Base-by-base conservation (phyloP, 148 eudicot genomes). In the Limonium bicolor region DNA sequence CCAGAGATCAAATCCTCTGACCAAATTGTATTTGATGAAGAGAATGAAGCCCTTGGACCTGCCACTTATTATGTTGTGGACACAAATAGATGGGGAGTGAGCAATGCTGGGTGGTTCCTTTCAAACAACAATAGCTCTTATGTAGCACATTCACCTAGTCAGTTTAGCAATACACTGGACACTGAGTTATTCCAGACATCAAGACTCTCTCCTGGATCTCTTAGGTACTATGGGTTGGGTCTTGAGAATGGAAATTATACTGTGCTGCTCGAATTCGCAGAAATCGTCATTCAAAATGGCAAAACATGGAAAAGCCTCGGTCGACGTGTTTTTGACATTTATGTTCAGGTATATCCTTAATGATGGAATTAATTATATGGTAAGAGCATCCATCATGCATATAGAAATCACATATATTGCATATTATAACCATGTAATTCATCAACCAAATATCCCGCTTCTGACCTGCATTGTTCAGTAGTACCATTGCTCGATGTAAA, bases 251-350 rank as follows among this genome's bases (percentile, higher is more conserved):
- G 48, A 24, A 43, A 43, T 18, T 25, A 43, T 31, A 43, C 48
- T 0, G 10, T 43, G 11, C 2, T 8, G 2, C 47, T 42, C 6
- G 29, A 42, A 14, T 42, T 42, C 26, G 18, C 47, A 1, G 47
- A 42, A 30, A 3, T 42, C 14, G 29, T 24, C 5, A 42, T 42
- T 24, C 47, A 23, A 23, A 59, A 67, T 50, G 47, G 70, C 22
- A 15, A 23, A 13, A 53, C 53, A 29, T 80, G 84, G 84, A 51
- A 8, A 62, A 71, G 85, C 44, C 74, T 68, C 51, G 95, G 87
- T 55, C 72, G 75, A 55, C 93, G 95, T 26, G 65, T 84, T 20
- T 90, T 90, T 61, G 93, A 90, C 41, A 75, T 90, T 36, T 67
- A 63, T 38, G 63, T 80, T 37, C 95, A 84, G 95, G 99, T 84